Evolutionary conservation across 345 rosid genomes (phyloP), one percentile per base, ranked within the genome.

Genomic region (Nephelium lappaceum): DNA sequence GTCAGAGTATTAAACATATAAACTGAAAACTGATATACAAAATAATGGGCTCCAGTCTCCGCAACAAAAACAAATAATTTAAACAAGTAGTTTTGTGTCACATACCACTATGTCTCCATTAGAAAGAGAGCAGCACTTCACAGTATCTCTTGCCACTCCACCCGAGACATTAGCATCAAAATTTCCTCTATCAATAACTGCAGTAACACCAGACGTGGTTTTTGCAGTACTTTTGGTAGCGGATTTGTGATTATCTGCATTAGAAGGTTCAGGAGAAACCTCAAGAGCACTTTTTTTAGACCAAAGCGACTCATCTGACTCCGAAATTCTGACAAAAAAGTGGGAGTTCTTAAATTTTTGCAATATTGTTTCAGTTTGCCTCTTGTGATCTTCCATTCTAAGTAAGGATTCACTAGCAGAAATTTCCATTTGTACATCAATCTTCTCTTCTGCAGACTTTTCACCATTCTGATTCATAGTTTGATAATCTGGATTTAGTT

Each of bases 51-150:
- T 49, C 63, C 6, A 67, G 31, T 65, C 41, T 64, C 77, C 62
- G 55, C 45, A 61, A 57, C 21, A 45, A 42, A 27, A 23, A 57
- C 51, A 62, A 58, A 51, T 14, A 55, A 61, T 58, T 67, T 53
- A 74, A 51, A 68, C 77, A 58, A 69, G 77, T 80, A 79, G 53
- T 75, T 82, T 73, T 67, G 69, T 70, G 73, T 77, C 78, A 80
- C 95, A 87, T 92, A 97, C 99, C 98, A 89, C 97, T 87, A 97
- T 78, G 82, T 97, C 97, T 85, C 98, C 98, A 89, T 90, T 97
- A 61, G 96, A 81, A 78, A 97, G 94, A 68, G 97, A 88, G 82
- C 78, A 88, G 82, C 99, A 94, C 74, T 84, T 86, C 67, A 93
- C 90, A 31, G 78, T 69, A 81, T 93, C 88, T 84, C 99, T 90